Conservation (phyloP, 106 monocot genomes). For the Apostasia ramifera region DNA sequence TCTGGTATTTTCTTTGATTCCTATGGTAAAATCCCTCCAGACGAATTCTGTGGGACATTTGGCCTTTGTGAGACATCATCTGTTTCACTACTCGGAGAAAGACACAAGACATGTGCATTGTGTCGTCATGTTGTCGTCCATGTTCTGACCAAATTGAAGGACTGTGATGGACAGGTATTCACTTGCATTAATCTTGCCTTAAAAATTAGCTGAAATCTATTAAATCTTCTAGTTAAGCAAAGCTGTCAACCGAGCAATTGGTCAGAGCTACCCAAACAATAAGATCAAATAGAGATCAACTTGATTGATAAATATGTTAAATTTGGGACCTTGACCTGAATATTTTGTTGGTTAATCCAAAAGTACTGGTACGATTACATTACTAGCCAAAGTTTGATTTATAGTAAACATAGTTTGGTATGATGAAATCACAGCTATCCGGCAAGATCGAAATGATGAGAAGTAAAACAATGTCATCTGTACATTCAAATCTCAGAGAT, state of each 20-base stretch:
- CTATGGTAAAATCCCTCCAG: constrained; percentile 37
- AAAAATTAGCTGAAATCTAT: no score
- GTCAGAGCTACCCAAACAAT: no score
- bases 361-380: no score
- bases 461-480: no score
- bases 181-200: not conserved
- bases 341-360: no score
- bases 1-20: constrained; percentile 44
- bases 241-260: not conserved
- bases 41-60: constrained; percentile 52
- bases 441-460: no score
- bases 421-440: no score
- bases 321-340: not conserved
- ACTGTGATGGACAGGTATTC: constrained; percentile 63
- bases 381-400: no score
- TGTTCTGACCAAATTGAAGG: constrained; percentile 50
- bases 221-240: not conserved
- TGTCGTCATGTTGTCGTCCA: constrained; percentile 42
- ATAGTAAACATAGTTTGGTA: no score
- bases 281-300: no score
- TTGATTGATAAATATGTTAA: no score
- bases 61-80: constrained; percentile 33
- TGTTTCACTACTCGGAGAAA: constrained; percentile 15
- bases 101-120: constrained; percentile 31
- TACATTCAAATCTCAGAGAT: no score